phyloP scores from a whole-genome alignment of 345 rosid genomes.

The Eucalyptus regnans region DNA sequence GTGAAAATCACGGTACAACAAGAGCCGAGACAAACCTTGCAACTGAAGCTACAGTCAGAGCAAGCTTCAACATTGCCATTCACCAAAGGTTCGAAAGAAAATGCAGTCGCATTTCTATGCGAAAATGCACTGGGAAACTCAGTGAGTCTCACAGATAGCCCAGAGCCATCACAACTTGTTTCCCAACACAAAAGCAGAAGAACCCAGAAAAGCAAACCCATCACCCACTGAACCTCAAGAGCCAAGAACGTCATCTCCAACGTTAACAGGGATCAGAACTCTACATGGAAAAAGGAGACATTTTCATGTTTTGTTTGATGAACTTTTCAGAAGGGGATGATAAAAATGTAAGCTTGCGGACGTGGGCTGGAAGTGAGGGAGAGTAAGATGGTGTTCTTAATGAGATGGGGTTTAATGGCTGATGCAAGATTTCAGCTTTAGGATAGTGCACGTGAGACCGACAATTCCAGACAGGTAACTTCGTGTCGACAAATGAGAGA shows the following conservation, averaged over 20 bases:
- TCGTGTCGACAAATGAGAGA: background rate
- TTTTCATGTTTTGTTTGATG: background rate
- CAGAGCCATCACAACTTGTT: background rate
- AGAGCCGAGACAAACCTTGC: constrained; percentile 48
- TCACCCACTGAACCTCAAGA: constrained; percentile 14
- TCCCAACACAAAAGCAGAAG: background rate
- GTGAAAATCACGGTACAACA: background rate
- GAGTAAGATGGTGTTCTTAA: background rate
- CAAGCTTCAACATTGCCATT: constrained; percentile 34
- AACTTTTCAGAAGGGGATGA: background rate
- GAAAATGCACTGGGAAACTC: constrained; percentile 20
- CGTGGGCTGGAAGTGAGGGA: background rate
- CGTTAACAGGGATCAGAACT: background rate
- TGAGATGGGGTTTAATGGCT: background rate
- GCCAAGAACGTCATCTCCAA: background rate
- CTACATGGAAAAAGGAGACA: background rate
- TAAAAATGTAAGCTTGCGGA: background rate
- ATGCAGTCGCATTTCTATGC: constrained; percentile 45
- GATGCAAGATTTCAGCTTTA: background rate
- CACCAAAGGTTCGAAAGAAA: constrained; percentile 47
- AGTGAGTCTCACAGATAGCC: background rate
- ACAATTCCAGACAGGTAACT: background rate
- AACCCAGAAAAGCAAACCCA: background rate
- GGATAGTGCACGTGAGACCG: background rate
- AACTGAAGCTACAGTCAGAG: constrained; percentile 40